These are phyloP conservation scores for Madurella mycetomatis DNA, from an alignment of 2,329 filamentous ascomycete species.

Conservation along the genomic window DNA sequence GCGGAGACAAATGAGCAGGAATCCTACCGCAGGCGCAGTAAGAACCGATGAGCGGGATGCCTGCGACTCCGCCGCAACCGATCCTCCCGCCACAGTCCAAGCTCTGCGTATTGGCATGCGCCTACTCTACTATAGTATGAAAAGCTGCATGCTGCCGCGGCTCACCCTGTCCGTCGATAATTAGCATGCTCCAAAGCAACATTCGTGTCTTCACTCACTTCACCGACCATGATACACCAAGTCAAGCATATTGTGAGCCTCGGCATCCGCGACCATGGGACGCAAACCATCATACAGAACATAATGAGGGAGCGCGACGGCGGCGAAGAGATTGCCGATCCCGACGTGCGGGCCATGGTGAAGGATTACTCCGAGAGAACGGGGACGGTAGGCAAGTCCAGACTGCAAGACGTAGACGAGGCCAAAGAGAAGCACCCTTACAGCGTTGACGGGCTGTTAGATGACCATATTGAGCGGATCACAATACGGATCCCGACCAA, in stretches of 20 bases:
- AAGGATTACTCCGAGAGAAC: background rate
- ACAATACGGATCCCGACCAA: constrained; percentile 2
- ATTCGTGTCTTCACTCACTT: too few species aligned
- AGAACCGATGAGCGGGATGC: too few species aligned
- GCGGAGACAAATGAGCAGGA: too few species aligned
- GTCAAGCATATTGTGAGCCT: background rate
- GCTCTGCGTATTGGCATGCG: too few species aligned
- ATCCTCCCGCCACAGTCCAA: too few species aligned
- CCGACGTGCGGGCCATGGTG: background rate
- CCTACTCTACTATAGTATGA: too few species aligned
- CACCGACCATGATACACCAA: background rate
- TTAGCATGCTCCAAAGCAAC: too few species aligned
- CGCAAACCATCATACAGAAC: background rate
- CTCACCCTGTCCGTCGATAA: too few species aligned
- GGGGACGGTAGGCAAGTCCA: background rate
- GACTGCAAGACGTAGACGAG: background rate
- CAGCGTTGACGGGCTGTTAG: background rate
- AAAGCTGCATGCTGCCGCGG: too few species aligned
- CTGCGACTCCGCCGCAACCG: too few species aligned
- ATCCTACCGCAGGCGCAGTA: too few species aligned
- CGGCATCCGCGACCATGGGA: background rate
- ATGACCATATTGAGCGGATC: background rate
- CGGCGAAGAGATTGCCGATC: background rate
- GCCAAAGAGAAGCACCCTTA: background rate
- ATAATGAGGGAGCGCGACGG: background rate